Base-by-base conservation (phyloP, 2,329 filamentous ascomycete species). In the Truncatella angustata region DNA sequence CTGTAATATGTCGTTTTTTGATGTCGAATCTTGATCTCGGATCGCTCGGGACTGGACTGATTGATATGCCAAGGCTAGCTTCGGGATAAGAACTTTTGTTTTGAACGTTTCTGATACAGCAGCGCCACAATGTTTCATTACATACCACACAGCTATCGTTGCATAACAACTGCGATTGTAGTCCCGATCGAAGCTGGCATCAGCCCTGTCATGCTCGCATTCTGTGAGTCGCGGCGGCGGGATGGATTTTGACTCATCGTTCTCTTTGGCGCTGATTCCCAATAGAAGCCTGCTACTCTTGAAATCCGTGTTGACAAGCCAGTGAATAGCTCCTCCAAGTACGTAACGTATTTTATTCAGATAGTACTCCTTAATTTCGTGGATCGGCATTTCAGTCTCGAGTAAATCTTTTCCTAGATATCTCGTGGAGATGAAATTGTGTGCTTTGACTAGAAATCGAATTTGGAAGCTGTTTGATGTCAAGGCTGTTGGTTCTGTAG, bases 141-240 rank as follows among this genome's bases (percentile, higher is more conserved):
- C 40, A n/a, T 44, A 44, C 40, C 40, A 44, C 16, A 44, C 40
- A 14, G 40, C 40, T 44, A 44, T 12, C 10, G 40, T 44, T 20
- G 40, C 40, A 44, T 44, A 44, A 21, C 40, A 44, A 20, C 40
- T 44, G 10, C 40, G 40, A 26, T 44, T 44, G 21, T 44, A 44
- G 21, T n/a, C 12, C 20, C 24, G 40, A 21, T 44, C 40, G 21
- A 23, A 44, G 21, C 16, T 44, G 2, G 21, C 12, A 26, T 44
- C 16, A 9, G 21, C 40, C 10, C 20, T n/a, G 21, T 18, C 12
- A 5, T 10, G 20, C 2, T 44, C 40, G 40, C 40, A 44, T 24
- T 20, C 40, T 20, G 2, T n/a, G 5, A 20, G 12, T 3, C 40
- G 20, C 20, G 11, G 16, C 16, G 18, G 14, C 10, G 40, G 24